Evolutionary conservation across 768 basidiomycete species (phyloP).

Genomic region (Clathrus columnatus): DNA sequence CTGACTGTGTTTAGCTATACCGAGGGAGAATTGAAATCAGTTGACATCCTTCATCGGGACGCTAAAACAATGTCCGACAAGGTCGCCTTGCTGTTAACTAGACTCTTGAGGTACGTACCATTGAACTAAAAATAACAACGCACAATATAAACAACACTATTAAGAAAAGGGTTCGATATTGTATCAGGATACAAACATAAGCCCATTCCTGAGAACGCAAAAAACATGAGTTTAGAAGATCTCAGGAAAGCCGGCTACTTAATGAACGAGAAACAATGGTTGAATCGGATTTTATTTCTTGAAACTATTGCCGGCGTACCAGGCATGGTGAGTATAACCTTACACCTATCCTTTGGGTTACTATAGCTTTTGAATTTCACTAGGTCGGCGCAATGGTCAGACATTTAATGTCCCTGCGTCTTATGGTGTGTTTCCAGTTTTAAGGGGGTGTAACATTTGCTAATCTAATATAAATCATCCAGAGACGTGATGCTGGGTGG

Average conservation of each 20-base stretch:
- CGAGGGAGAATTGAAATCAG: slow-evolving; percentile 58
- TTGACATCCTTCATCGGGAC: slow-evolving; percentile 63
- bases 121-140: slow-evolving; percentile 6
- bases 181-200: slow-evolving; percentile 81
- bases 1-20: slow-evolving; percentile 43
- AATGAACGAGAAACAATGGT: slow-evolving; percentile 69
- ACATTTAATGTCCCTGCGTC: slow-evolving; percentile 79
- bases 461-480: neutral
- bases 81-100: slow-evolving; percentile 58
- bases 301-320: slow-evolving; percentile 93
- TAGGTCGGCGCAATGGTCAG: slow-evolving; percentile 68
- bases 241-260: slow-evolving; percentile 67
- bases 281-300: slow-evolving; percentile 60
- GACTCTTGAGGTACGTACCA: slow-evolving; percentile 39
- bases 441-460: neutral
- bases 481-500: slow-evolving; percentile 60
- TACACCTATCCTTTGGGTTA: neutral
- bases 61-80: slow-evolving; percentile 65
- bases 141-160: neutral
- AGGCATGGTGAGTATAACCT: slow-evolving; percentile 54
- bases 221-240: slow-evolving; percentile 59
- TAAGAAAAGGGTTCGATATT: slow-evolving; percentile 67
- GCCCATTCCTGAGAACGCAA: slow-evolving; percentile 44
- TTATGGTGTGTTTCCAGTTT: slow-evolving; percentile 54
- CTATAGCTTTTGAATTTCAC: neutral